Evolutionary conservation across 495 filamentous ascomycete genomes (phyloP).

Genomic region (Neurospora pannonica): DNA sequence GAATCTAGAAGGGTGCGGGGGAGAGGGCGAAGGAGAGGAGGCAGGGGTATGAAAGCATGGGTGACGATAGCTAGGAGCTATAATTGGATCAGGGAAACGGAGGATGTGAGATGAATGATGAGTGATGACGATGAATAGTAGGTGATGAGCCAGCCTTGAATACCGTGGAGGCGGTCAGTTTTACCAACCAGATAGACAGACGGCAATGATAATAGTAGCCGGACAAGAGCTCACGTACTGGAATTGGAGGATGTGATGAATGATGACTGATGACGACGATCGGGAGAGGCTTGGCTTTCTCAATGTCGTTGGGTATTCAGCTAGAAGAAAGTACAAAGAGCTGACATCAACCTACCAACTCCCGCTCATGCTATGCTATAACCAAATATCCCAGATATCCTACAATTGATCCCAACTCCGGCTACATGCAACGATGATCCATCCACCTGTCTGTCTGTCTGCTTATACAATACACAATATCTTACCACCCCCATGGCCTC

Average conservation of each 20-base stretch:
- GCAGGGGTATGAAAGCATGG: too few relatives aligned
- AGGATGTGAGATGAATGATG: neutral
- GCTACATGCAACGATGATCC: neutral
- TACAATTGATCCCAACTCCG: neutral
- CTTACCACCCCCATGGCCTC: neutral
- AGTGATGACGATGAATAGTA: neutral
- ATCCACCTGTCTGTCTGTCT: neutral
- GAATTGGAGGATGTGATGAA: neutral
- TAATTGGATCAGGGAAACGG: neutral
- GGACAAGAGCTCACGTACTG: neutral
- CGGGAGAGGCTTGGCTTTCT: neutral
- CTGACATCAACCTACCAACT: neutral
- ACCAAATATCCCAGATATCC: neutral
- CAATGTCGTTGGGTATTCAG: neutral
- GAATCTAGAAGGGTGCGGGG: too few relatives aligned
- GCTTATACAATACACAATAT: neutral
- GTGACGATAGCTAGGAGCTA: too few relatives aligned
- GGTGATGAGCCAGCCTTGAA: neutral
- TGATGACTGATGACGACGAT: neutral
- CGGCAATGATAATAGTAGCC: neutral
- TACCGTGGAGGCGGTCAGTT: neutral
- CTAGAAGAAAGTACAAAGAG: neutral
- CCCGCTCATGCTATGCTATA: neutral
- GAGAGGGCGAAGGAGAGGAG: too few relatives aligned
- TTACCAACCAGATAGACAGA: neutral